Evolutionary conservation across 225 moss, liverwort and hornwort genomes (phyloP).

Genomic region (Neckera pumila): DNA sequence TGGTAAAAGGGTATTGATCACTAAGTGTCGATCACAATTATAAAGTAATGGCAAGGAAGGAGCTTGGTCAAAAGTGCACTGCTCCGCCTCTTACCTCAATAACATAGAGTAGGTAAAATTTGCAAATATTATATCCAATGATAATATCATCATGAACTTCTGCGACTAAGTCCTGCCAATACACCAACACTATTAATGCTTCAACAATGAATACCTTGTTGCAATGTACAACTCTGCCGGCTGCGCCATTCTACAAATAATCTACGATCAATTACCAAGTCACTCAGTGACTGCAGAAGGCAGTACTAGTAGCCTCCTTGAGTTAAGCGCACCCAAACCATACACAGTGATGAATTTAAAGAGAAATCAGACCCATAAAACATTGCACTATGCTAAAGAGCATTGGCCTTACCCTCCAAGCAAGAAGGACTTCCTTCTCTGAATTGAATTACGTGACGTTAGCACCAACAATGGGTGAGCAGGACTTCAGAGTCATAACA

Average conservation of each 20-base stretch:
- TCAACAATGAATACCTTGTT: not conserved
- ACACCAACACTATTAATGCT: not conserved
- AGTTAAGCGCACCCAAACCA: no score
- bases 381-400: not conserved
- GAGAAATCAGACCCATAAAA: not conserved
- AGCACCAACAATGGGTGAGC: slow-evolving; percentile 87
- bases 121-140: slow-evolving; percentile 98
- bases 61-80: not conserved
- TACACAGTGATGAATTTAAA: no score
- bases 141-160: slow-evolving; percentile 91
- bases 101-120: slow-evolving; percentile 88
- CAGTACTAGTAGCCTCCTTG: not conserved
- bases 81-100: slow-evolving; percentile 47
- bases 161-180: slow-evolving; percentile 62
- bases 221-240: not conserved
- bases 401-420: slow-evolving; percentile 68
- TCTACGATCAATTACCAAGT: not conserved
- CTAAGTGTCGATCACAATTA: not conserved
- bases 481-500: slow-evolving; percentile 86
- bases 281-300: not conserved
- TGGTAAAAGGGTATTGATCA: not conserved
- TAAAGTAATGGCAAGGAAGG: not conserved
- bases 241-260: not conserved
- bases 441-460: slow-evolving; percentile 92
- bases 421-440: slow-evolving; percentile 83